Evolutionary conservation across 1,139 yeast genomes (phyloP).

Genomic region (Meyerozyma carpophila): DNA sequence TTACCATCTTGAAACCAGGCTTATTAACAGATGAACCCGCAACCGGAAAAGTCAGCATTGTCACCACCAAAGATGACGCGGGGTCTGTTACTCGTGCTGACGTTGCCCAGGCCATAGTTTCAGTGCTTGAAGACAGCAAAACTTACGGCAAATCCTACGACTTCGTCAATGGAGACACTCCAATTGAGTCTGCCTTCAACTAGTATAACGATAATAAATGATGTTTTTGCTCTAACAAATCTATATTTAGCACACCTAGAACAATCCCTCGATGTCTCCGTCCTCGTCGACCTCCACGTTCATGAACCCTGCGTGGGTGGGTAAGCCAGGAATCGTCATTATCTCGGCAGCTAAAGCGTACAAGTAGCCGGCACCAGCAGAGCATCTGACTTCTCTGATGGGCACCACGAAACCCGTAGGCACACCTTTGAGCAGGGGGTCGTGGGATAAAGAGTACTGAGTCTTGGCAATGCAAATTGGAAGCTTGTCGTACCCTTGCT

Average conservation of each 20-base stretch:
- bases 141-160: conserved; percentile 25
- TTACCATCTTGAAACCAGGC: conserved; percentile 51
- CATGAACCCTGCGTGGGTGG: conserved; percentile 96
- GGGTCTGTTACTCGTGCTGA: conserved; percentile 24
- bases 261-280: conserved; percentile 93
- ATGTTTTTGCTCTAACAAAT: not conserved
- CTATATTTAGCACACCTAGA: conserved; percentile 31
- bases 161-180: conserved; percentile 18
- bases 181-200: not conserved
- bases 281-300: conserved; percentile 90
- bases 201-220: not conserved
- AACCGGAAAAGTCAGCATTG: conserved; percentile 31
- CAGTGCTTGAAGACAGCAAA: conserved; percentile 14
- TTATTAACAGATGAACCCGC: conserved; percentile 30
- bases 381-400: conserved; percentile 87
- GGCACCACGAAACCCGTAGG: conserved; percentile 95
- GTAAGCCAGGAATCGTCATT: conserved; percentile 95
- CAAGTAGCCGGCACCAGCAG: conserved; percentile 94
- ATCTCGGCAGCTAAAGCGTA: conserved; percentile 97
- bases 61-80: conserved; percentile 8
- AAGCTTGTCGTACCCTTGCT: conserved; percentile 86
- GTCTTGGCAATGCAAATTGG: conserved; percentile 98
- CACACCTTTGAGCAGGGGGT: conserved; percentile 88
- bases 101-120: conserved; percentile 23
- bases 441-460: conserved; percentile 93